Evolutionary conservation across 116 monocot genomes (phyloP).

Genomic region (Phalaenopsis hybrid): DNA sequence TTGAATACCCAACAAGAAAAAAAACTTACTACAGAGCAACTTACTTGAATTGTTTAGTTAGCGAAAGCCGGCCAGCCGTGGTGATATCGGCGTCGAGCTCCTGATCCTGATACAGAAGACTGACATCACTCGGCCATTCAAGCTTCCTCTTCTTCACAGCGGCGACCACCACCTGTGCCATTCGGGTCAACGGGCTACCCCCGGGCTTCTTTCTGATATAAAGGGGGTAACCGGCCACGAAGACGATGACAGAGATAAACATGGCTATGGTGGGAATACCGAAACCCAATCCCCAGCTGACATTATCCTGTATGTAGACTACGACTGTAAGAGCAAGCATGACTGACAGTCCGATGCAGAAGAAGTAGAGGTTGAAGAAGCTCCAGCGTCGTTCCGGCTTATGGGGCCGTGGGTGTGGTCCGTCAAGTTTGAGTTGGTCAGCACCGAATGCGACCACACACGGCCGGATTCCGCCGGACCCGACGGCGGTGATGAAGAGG

Average conservation of each 20-base stretch:
- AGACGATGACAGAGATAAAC: conserved; percentile 44
- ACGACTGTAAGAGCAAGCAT: conserved; percentile 55
- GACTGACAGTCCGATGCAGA: conserved; percentile 42
- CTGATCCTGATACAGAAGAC: conserved; percentile 44
- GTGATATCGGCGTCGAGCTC: conserved; percentile 65
- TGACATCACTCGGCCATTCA: conserved; percentile 11
- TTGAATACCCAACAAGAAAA: no score
- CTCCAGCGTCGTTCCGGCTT: conserved; percentile 9
- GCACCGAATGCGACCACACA: conserved; percentile 86
- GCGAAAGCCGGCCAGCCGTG: conserved; percentile 46
- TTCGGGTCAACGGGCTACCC: conserved; percentile 63
- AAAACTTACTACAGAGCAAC: background rate
- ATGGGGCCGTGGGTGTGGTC: background rate
- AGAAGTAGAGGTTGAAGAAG: conserved; percentile 92
- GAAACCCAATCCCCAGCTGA: conserved; percentile 75
- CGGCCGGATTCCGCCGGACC: conserved; percentile 79
- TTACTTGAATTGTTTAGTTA: conserved; percentile 51
- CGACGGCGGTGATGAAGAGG: conserved; percentile 47
- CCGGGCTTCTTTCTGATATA: conserved; percentile 51
- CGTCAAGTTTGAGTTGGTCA: conserved; percentile 55
- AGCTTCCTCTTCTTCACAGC: conserved; percentile 52
- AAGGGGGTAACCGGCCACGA: conserved; percentile 52
- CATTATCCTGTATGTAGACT: conserved; percentile 75
- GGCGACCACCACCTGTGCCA: conserved; percentile 55
- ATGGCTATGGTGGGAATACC: conserved; percentile 65